Evolutionary conservation across 192 early-diverging fungal species (phyloP).

Genomic region (Dissophora ornata): DNA sequence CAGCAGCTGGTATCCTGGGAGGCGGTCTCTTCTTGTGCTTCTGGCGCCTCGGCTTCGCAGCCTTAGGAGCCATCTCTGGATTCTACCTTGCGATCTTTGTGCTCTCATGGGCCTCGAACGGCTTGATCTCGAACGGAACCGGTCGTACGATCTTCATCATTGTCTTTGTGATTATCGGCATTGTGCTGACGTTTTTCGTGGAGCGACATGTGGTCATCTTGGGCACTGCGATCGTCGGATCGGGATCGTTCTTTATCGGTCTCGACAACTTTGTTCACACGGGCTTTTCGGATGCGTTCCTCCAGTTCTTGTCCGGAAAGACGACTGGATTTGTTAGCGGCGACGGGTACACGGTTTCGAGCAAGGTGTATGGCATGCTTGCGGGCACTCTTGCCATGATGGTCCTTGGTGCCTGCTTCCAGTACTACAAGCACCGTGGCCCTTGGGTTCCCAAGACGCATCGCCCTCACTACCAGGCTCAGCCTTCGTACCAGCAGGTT

Average conservation of each 20-base stretch:
- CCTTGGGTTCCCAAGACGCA: slow-evolving; percentile 47
- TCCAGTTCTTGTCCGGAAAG: slow-evolving; percentile 61
- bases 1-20: slow-evolving; percentile 72
- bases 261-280: slow-evolving; percentile 86
- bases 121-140: slow-evolving; percentile 69
- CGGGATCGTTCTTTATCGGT: slow-evolving; percentile 82
- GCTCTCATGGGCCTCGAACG: slow-evolving; percentile 68
- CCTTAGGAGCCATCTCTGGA: slow-evolving; percentile 83
- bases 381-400: slow-evolving; percentile 74
- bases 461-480: slow-evolving; percentile 32
- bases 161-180: slow-evolving; percentile 67
- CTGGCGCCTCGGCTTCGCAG: slow-evolving; percentile 76
- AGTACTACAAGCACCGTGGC: slow-evolving; percentile 63
- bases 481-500: slow-evolving; percentile 39
- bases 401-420: slow-evolving; percentile 72
- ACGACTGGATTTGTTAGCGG: slow-evolving; percentile 16
- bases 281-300: slow-evolving; percentile 74
- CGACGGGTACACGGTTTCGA: slow-evolving; percentile 59
- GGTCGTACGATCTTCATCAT: slow-evolving; percentile 81
- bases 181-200: slow-evolving; percentile 73
- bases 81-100: slow-evolving; percentile 74
- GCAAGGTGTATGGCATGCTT: slow-evolving; percentile 79
- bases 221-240: slow-evolving; percentile 79
- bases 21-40: slow-evolving; percentile 75
- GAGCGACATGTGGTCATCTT: slow-evolving; percentile 78